Base-by-base conservation (phyloP, 768 basidiomycete species). In the Gymnopilus junonius region DNA sequence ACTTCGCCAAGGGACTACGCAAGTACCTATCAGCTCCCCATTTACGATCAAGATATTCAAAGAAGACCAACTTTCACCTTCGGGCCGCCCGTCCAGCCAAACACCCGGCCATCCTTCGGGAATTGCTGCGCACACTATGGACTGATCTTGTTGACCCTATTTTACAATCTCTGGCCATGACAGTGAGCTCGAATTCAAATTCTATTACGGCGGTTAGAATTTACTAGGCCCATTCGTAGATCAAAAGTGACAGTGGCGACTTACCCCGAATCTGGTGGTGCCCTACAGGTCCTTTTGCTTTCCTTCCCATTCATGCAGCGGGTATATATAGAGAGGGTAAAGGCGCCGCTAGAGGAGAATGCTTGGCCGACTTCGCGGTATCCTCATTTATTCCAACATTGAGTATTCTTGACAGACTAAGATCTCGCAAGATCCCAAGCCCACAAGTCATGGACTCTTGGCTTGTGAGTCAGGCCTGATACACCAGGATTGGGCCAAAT, bases 221-320 rank as follows among this genome's bases (percentile, higher is more conserved):
- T n/a, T n/a, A n/a, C n/a, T n/a, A n/a, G n/a, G n/a, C n/a, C n/a
- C n/a, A n/a, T n/a, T n/a, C n/a, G n/a, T n/a, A n/a, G n/a, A n/a
- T n/a, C n/a, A n/a, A n/a, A n/a, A n/a, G n/a, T n/a, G n/a, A n/a
- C n/a, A n/a, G n/a, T n/a, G n/a, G n/a, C n/a, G n/a, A n/a, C n/a
- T n/a, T n/a, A n/a, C n/a, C n/a, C n/a, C n/a, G n/a, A n/a, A n/a
- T n/a, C n/a, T n/a, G n/a, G n/a, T 70, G 76, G 76, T 78, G 74
- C 63, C 69, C 71, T 2, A 76, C 74, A 12, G 72, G 71, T 8
- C 67, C 66, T 5, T 59, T 77, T 1, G 34, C 71, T 8, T 70
- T 71, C 42, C 70, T 79, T 46, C 75, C 77, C 2, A 65, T 76
- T 21, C 77, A 77, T 63, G 75, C 77, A 4, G 75, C 76, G 1